Conservation (phyloP, 805 yeast genomes). For the Hyphopichia homilentoma region DNA sequence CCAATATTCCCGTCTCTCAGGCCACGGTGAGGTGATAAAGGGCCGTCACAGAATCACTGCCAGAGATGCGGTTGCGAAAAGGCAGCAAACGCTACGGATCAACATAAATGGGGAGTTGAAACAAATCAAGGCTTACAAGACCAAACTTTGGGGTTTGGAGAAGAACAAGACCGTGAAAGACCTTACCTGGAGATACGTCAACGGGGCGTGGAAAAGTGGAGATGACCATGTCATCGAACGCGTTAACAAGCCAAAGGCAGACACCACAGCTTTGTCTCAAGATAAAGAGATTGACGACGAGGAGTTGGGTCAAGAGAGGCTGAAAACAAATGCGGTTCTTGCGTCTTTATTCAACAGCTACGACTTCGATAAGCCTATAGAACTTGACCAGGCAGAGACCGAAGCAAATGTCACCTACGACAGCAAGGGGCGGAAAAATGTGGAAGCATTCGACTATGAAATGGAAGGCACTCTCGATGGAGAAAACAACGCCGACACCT, state of each 20-base stretch:
- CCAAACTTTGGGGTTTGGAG: conserved; percentile 89
- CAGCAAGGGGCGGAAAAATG: conserved; percentile 33
- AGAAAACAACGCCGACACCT: conserved; percentile 16
- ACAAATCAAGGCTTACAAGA: conserved; percentile 58
- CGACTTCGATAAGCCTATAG: conserved; percentile 37
- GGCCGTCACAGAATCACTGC: conserved; percentile 63
- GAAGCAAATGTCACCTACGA: conserved; percentile 34
- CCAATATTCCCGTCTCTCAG: conserved; percentile 26
- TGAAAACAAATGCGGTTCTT: conserved; percentile 27
- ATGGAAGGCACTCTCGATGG: conserved; percentile 20
- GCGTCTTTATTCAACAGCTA: conserved; percentile 28
- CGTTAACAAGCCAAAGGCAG: conserved; percentile 12
- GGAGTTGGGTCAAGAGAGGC: conserved; percentile 14
- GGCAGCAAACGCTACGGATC: conserved; percentile 62
- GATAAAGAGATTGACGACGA: conserved; percentile 4
- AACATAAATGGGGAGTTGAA: conserved; percentile 54
- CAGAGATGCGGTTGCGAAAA: conserved; percentile 39
- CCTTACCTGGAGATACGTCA: conserved; percentile 56
- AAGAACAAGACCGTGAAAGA: conserved; percentile 60
- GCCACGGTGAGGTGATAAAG: conserved; percentile 36
- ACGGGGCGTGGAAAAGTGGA: conserved; percentile 78
- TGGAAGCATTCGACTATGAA: conserved; percentile 31
- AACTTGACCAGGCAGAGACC: conserved; percentile 27
- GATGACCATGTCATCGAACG: conserved; percentile 76
- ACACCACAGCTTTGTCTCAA: neutral